A percentile compares a stretch with the other conserved stretches of the same genome.
Evolutionary conservation across 2,329 filamentous ascomycete species (phyloP).

Genomic region (Aspergillus latus): DNA sequence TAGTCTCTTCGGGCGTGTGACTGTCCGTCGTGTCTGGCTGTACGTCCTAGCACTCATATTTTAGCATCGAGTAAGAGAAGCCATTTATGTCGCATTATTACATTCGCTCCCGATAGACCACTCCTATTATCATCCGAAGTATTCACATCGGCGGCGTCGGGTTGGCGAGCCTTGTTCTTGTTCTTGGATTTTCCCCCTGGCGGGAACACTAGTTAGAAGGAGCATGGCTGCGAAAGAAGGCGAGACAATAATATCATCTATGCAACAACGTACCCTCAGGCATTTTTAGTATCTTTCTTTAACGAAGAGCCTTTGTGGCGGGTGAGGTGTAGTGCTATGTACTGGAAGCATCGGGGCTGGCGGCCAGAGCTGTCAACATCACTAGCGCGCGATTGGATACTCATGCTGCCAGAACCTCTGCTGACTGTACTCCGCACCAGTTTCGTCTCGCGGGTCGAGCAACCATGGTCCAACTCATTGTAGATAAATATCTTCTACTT

Average conservation of each 20-base stretch:
- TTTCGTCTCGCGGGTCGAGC: too few relatives aligned
- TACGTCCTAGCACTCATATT: slow-evolving; percentile 20
- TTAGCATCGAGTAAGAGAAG: slow-evolving; percentile 16
- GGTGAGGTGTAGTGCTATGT: slow-evolving; percentile 1
- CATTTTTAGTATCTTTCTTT: slow-evolving; percentile 16
- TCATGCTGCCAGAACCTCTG: slow-evolving; percentile 1
- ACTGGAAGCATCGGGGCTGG: slow-evolving; percentile 14
- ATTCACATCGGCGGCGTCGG: slow-evolving; percentile 24
- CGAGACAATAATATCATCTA: neutral
- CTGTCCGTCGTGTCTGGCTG: slow-evolving; percentile 17
- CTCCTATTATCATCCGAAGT: slow-evolving; percentile 14
- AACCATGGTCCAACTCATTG: too few relatives aligned
- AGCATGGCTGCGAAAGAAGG: neutral
- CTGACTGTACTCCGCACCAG: neutral
- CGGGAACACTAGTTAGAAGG: slow-evolving; percentile 20
- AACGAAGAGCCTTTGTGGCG: neutral
- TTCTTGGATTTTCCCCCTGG: slow-evolving; percentile 55
- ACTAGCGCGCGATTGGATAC: slow-evolving; percentile 31
- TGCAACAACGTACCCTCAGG: slow-evolving; percentile 21
- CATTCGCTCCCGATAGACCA: slow-evolving; percentile 26
- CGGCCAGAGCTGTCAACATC: slow-evolving; percentile 37
- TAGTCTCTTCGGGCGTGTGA: slow-evolving; percentile 32
- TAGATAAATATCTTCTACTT: too few relatives aligned
- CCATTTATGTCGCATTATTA: slow-evolving; percentile 4
- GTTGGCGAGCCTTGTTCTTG: slow-evolving; percentile 55